A percentile compares a stretch with the other conserved stretches of the same genome.
These are phyloP conservation scores for Draba incana DNA, from an alignment of 345 rosid species.

Conservation along the genomic window DNA sequence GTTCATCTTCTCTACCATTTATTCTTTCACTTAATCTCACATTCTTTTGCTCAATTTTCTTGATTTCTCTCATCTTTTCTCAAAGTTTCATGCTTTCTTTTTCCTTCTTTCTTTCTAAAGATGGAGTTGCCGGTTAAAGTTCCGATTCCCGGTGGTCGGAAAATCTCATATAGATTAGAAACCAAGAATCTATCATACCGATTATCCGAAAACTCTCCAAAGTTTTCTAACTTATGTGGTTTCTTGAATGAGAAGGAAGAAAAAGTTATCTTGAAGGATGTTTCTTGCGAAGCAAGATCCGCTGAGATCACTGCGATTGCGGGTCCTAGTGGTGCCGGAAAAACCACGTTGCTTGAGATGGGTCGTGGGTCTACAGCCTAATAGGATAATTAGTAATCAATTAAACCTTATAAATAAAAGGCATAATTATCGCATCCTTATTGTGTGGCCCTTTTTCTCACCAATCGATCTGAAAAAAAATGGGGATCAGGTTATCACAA, in stretches of 20 bases:
- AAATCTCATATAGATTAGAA: constrained; percentile 53
- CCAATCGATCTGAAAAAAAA: too few relatives aligned
- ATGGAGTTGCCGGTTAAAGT: constrained; percentile 75
- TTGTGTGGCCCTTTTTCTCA: too few relatives aligned
- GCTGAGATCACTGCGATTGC: constrained; percentile 74
- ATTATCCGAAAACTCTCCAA: constrained; percentile 50
- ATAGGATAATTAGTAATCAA: too few relatives aligned
- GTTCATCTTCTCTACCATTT: constrained; percentile 65
- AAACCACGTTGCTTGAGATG: constrained; percentile 85
- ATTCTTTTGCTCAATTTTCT: constrained; percentile 32
- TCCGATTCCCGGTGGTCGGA: constrained; percentile 48
- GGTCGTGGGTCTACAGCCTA: too few relatives aligned
- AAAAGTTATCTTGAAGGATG: constrained; percentile 59
- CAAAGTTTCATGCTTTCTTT: constrained; percentile 21
- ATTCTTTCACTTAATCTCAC: constrained; percentile 44
- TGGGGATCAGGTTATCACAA: too few relatives aligned
- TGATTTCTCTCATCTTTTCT: constrained; percentile 34
- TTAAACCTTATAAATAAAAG: too few relatives aligned
- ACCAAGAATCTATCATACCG: constrained; percentile 62
- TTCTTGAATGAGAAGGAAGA: constrained; percentile 32
- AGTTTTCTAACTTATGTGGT: constrained; percentile 39
- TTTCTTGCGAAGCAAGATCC: constrained; percentile 68
- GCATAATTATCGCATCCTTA: too few relatives aligned
- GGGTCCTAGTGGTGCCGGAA: constrained; percentile 96
- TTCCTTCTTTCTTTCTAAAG: constrained; percentile 30